Percentiles rank a stretch among this genome's conserved stretches.
Evolutionary conservation across 2,329 filamentous ascomycete genomes (phyloP).

Genomic region (Penicillium glabrum): DNA sequence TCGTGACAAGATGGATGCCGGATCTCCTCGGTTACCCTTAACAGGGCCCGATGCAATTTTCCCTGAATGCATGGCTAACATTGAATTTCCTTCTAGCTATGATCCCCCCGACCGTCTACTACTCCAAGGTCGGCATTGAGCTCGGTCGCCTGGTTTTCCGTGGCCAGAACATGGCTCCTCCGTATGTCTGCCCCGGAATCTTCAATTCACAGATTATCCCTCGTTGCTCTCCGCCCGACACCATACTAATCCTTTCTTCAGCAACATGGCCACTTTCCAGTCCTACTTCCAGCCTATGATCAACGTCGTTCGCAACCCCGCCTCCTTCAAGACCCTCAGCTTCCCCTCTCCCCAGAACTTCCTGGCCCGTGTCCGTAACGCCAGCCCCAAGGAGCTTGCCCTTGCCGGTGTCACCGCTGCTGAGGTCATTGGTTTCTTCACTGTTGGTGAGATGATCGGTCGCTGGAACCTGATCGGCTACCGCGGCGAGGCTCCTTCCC

Average conservation of each 20-base stretch:
- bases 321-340: conserved; percentile 57
- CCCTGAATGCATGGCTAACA: conserved; percentile 23
- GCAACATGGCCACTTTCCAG: conserved; percentile 79
- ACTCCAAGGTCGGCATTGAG: conserved; percentile 85
- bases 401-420: conserved; percentile 75
- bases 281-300: conserved; percentile 75
- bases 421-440: conserved; percentile 95
- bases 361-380: conserved; percentile 63
- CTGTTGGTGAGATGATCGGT: conserved; percentile 94
- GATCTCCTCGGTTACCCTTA: conserved; percentile 16
- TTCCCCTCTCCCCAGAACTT: conserved; percentile 56
- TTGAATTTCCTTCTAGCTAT: conserved; percentile 59
- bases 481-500: conserved; percentile 62
- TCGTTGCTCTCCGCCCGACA: not conserved
- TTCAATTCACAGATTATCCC: not conserved
- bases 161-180: conserved; percentile 87
- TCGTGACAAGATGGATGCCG: not conserved
- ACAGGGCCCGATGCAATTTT: not conserved
- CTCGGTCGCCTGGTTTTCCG: conserved; percentile 83
- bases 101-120: conserved; percentile 86
- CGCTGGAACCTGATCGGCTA: conserved; percentile 95
- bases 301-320: conserved; percentile 70
- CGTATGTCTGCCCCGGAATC: conserved; percentile 63
- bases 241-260: conserved; percentile 40
- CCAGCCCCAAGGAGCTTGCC: conserved; percentile 69